phyloP scores from a whole-genome alignment of 164 flowering plant species.

The Dillenia turbinata region DNA sequence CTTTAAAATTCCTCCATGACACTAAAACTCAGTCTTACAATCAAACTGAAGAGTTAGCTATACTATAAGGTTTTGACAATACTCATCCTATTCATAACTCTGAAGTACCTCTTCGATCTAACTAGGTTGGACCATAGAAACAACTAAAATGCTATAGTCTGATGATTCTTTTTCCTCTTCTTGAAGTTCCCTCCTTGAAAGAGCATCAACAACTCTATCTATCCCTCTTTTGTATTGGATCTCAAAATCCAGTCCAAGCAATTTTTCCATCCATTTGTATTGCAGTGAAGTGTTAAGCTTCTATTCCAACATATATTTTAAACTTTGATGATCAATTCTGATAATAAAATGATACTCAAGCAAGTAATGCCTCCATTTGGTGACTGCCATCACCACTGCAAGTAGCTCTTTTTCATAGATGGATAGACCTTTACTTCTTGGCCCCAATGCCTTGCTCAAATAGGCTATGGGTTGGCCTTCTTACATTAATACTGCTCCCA shows the following conservation, averaged over 20 bases:
- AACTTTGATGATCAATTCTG: constrained; percentile 2
- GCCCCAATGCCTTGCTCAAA: neutral
- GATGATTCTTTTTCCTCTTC: too few species aligned
- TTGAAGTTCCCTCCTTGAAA: neutral
- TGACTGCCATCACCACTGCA: neutral
- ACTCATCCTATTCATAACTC: too few species aligned
- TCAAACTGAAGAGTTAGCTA: too few species aligned
- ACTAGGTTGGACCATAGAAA: too few species aligned
- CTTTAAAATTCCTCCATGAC: too few species aligned
- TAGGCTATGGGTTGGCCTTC: constrained; percentile 1
- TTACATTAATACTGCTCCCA: constrained; percentile 6
- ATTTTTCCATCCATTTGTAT: constrained; percentile 6
- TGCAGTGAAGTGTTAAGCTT: neutral
- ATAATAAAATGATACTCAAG: neutral
- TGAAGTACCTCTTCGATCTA: too few species aligned
- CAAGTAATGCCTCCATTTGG: neutral
- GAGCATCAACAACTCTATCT: neutral
- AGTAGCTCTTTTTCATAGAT: constrained; percentile 11
- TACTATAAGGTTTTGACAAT: too few species aligned
- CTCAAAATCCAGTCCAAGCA: neutral
- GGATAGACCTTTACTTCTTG: neutral
- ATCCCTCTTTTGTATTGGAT: neutral
- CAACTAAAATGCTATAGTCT: too few species aligned
- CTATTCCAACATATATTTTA: constrained; percentile 3
- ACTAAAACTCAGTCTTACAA: too few species aligned